phyloP scores from a whole-genome alignment of 257 asterid species.

The Solanum sitiens region DNA sequence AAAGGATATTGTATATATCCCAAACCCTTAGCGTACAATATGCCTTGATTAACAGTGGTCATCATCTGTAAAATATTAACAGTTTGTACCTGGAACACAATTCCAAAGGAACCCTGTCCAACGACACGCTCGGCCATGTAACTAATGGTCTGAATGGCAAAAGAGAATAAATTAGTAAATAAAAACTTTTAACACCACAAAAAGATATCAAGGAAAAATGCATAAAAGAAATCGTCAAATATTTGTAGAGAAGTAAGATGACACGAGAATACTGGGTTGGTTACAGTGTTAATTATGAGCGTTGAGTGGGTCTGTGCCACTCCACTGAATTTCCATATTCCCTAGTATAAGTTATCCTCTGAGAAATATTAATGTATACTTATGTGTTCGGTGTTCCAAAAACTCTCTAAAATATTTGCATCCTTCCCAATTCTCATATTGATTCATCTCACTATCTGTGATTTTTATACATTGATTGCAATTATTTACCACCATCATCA shows the following conservation, averaged over 20 bases:
- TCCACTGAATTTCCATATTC: neutral
- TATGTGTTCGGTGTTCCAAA: neutral
- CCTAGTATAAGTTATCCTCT: neutral
- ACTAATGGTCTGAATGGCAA: slow-evolving; percentile 32
- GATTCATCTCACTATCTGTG: neutral
- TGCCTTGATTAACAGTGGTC: too few species aligned
- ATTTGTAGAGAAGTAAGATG: neutral
- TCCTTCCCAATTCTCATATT: neutral
- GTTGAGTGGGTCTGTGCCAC: neutral
- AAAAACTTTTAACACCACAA: neutral
- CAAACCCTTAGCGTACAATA: neutral
- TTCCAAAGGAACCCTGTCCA: slow-evolving; percentile 65
- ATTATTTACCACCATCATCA: neutral
- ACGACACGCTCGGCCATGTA: slow-evolving; percentile 69
- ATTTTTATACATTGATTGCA: neutral
- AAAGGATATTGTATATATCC: neutral
- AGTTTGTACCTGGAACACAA: slow-evolving; percentile 53
- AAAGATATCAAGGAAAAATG: neutral
- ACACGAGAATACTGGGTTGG: neutral
- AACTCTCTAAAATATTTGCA: neutral
- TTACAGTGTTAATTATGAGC: neutral
- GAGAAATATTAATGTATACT: neutral
- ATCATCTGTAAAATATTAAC: neutral
- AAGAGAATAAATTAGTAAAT: neutral
- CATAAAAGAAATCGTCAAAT: neutral